These are phyloP conservation scores for Aspergillus alliaceus DNA, from an alignment of 2,329 filamentous ascomycete species.

Conservation along the genomic window DNA sequence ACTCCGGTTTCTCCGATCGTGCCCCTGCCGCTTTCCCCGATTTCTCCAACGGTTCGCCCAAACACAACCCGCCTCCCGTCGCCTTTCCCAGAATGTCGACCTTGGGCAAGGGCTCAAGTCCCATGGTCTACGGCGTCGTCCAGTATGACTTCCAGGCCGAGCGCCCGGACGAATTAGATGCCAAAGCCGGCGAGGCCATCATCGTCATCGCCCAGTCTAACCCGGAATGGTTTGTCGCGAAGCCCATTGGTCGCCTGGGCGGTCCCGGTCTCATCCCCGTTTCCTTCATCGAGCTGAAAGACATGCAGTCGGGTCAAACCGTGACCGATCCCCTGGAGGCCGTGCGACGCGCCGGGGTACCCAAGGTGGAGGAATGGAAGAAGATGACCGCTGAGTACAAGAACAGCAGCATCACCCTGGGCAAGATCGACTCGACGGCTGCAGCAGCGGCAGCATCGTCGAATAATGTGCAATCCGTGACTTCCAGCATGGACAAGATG, in stretches of 20 bases:
- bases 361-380: slow-evolving; percentile 98
- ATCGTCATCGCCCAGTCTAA: slow-evolving; percentile 99
- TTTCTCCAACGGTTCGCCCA: slow-evolving; percentile 18
- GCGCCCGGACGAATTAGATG: slow-evolving; percentile 91
- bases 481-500: slow-evolving; percentile 74
- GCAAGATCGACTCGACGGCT: slow-evolving; percentile 68
- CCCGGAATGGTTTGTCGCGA: slow-evolving; percentile 98
- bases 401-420: slow-evolving; percentile 95
- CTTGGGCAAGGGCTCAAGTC: slow-evolving; percentile 60
- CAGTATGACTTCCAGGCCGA: slow-evolving; percentile 97
- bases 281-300: slow-evolving; percentile 92
- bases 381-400: slow-evolving; percentile 99
- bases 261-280: slow-evolving; percentile 94
- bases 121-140: slow-evolving; percentile 95
- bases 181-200: slow-evolving; percentile 92
- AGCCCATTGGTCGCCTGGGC: slow-evolving; percentile 95
- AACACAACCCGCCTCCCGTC: slow-evolving; percentile 21
- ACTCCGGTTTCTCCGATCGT: slow-evolving; percentile 79
- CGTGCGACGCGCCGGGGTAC: slow-evolving; percentile 83
- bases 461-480: slow-evolving; percentile 55
- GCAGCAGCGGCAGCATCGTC: slow-evolving; percentile 16
- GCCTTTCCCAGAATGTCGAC: slow-evolving; percentile 44
- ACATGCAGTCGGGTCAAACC: slow-evolving; percentile 83
- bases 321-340: slow-evolving; percentile 82
- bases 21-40: slow-evolving; percentile 39